Evolutionary conservation across 1,284 basidiomycete genomes (phyloP).

Genomic region (Macrocystidia cucumis): DNA sequence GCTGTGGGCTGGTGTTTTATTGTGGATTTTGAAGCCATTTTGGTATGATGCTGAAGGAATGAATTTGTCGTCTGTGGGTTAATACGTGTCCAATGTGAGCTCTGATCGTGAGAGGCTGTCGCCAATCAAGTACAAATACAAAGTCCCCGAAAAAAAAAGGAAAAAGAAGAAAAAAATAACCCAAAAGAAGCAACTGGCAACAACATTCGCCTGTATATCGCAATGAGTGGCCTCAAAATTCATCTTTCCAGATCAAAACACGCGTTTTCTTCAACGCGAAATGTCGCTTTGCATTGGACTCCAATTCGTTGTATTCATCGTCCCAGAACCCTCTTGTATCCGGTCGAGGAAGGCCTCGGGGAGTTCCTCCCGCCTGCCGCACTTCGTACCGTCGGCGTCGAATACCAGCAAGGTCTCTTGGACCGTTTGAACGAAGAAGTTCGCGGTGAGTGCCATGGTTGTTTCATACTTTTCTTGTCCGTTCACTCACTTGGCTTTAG

Average conservation of each 20-base stretch:
- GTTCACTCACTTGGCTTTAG: constrained; percentile 22
- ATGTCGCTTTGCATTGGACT: no score
- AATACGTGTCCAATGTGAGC: no score
- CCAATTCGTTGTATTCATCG: constrained; percentile 46
- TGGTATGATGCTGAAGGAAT: constrained; percentile 12
- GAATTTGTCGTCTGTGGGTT: no score
- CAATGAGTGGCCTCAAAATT: no score
- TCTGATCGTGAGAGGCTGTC: constrained; percentile 20
- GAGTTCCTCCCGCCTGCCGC: constrained; percentile 66
- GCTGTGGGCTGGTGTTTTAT: constrained; percentile 23
- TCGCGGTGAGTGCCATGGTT: constrained; percentile 40
- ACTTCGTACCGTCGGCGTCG: constrained; percentile 61
- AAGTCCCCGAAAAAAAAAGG: no score
- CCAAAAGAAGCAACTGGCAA: no score
- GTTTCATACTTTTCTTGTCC: background rate
- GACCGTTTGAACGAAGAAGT: constrained; percentile 69
- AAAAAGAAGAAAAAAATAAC: no score
- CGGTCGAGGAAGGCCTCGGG: constrained; percentile 61
- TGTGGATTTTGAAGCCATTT: constrained; percentile 28
- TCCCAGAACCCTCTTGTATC: constrained; percentile 52
- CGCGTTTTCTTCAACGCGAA: no score
- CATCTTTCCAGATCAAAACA: no score
- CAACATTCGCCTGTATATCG: no score
- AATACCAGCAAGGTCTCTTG: constrained; percentile 79
- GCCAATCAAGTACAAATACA: constrained; percentile 22